Evolutionary conservation across 2,329 filamentous ascomycete species (phyloP), one percentile per base, ranked within the genome.

Genomic region (Curvularia spicifera): DNA sequence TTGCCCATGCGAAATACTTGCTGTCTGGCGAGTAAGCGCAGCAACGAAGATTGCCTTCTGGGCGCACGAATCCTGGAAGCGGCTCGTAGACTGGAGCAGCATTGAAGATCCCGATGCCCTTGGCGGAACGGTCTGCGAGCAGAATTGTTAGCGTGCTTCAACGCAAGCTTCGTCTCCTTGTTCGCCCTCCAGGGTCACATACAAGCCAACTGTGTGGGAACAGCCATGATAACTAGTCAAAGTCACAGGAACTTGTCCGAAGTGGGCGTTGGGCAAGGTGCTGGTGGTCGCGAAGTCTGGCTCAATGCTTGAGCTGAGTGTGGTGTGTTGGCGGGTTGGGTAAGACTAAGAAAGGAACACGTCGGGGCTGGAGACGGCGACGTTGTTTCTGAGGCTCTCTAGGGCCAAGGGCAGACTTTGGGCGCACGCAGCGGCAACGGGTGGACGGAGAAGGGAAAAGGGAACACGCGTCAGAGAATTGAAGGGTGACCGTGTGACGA

Each of bases 21-120:
- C 95, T 94, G 79, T 95, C 96, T 58, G 93, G 91, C 64, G 95
- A 98, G 83, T 99, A 99, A 73, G 88, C 87, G 84, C 91, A 96
- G 83, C 93, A 98, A 78, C 95, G 90, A 74, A 96, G 86, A 81
- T 94, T 97, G 76, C 93, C 94, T 84, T 97, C 91, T 61, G 94
- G 93, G 81, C 77, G 83, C 59, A 78, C 76, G 73, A 98, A 97
- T 71, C 90, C 94, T 74, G 91, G 82, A 74, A 98, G 85, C 75
- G 89, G 82, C 79, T 91, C 86, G 81, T 99, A 99, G 75, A 89
- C 86, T 61, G 95, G 95, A 68, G 89, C 91, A 73, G 93, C 92
- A 83, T 98, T 91, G 81, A 96, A 87, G 80, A 98, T 84, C 74
- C 93, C 93, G 83, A 99, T 93, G 79, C 89, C 89, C 88, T 97